A percentile compares a stretch with the other conserved stretches of the same genome.
These are phyloP conservation scores for Flaveria brownii DNA, from an alignment of 129 eudicot genomes.

Conservation along the genomic window DNA sequence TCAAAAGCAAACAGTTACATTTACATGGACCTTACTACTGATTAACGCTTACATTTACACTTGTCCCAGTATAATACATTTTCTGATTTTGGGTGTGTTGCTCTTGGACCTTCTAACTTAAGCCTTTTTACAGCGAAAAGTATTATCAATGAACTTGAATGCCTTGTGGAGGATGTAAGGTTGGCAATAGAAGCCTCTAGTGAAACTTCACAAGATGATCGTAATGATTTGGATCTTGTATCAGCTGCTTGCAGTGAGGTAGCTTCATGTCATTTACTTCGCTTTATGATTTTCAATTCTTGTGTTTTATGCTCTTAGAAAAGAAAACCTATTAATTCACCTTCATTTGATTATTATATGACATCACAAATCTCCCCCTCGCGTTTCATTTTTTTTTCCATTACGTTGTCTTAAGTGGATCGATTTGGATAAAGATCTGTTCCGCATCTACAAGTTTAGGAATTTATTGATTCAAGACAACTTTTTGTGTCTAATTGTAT, in stretches of 20 bases:
- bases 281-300: neutral
- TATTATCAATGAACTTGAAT: conserved; percentile 55
- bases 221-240: conserved; percentile 19
- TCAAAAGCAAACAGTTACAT: neutral
- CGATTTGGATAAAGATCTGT: neutral
- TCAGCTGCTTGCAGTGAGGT: conserved; percentile 36
- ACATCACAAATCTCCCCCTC: neutral
- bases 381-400: conserved; percentile 6
- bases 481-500: neutral
- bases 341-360: conserved; percentile 6
- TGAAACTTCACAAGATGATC: conserved; percentile 33
- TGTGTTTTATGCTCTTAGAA: neutral
- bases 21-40: neutral
- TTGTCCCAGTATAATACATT: neutral
- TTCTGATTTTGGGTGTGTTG: neutral
- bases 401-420: neutral
- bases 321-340: neutral
- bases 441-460: neutral
- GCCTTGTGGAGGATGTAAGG: conserved; percentile 49
- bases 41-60: conserved; percentile 1
- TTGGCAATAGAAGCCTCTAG: conserved; percentile 34
- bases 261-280: conserved; percentile 17
- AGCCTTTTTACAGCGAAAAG: conserved; percentile 45
- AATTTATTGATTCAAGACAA: neutral
- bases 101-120: conserved; percentile 13